phyloP scores from a whole-genome alignment of 495 filamentous ascomycete species.

The Aspergillus steynii region DNA sequence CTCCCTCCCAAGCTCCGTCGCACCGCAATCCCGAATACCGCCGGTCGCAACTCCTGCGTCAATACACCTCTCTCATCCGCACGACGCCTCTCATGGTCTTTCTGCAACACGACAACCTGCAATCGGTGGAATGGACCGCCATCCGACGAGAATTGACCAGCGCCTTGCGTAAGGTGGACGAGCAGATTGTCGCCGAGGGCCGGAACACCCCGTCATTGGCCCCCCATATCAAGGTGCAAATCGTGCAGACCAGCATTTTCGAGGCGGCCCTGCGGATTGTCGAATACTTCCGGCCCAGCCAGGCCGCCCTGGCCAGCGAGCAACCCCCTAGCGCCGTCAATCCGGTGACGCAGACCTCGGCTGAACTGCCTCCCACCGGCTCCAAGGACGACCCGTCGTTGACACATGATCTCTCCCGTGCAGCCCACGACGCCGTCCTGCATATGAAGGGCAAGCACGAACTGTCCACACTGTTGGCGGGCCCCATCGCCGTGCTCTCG shows the following conservation, averaged over 20 bases:
- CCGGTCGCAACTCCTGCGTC: conserved; percentile 91
- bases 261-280: conserved; percentile 77
- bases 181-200: conserved; percentile 49
- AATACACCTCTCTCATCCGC: conserved; percentile 90
- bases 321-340: conserved; percentile 40
- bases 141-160: conserved; percentile 77
- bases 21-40: conserved; percentile 81
- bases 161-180: conserved; percentile 69
- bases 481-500: conserved; percentile 76
- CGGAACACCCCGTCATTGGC: conserved; percentile 44
- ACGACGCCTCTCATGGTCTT: conserved; percentile 85
- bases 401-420: conserved; percentile 73
- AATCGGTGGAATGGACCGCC: conserved; percentile 80
- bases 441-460: conserved; percentile 57
- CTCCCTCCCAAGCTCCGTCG: conserved; percentile 82
- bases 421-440: conserved; percentile 62
- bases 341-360: conserved; percentile 44
- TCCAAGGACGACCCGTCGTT: conserved; percentile 50
- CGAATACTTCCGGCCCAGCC: conserved; percentile 75
- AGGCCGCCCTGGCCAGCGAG: conserved; percentile 29
- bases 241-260: conserved; percentile 88
- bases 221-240: conserved; percentile 69
- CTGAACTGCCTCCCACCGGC: conserved; percentile 33
- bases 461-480: conserved; percentile 74
- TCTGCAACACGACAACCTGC: conserved; percentile 97